A percentile compares a stretch with the other conserved stretches of the same genome.
Evolutionary conservation across 176 grass and related monocot genomes (phyloP).

Genomic region (Panicum miliaceum): DNA sequence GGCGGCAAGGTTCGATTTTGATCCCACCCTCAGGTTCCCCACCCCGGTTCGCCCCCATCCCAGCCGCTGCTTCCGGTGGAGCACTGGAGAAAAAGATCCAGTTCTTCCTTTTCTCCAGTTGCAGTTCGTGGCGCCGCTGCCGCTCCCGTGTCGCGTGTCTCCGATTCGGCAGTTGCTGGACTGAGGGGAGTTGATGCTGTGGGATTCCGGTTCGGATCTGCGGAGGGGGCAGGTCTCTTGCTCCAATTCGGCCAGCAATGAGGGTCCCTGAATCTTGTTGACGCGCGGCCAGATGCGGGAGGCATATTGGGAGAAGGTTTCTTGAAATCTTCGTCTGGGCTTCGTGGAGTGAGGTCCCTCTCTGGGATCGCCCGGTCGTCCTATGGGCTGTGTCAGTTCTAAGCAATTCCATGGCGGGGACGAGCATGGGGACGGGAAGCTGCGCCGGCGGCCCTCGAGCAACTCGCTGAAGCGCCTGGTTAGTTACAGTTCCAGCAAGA

Average conservation of each 20-base stretch:
- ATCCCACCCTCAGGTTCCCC: slow-evolving; percentile 39
- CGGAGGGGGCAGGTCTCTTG: neutral
- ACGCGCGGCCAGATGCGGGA: slow-evolving; percentile 48
- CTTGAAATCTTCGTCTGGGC: slow-evolving; percentile 19
- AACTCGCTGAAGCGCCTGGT: slow-evolving; percentile 83
- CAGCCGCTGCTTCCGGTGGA: neutral
- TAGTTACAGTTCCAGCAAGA: slow-evolving; percentile 78
- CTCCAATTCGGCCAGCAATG: slow-evolving; percentile 43
- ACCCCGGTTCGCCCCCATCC: slow-evolving; percentile 8
- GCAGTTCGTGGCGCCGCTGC: slow-evolving; percentile 29
- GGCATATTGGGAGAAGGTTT: slow-evolving; percentile 43
- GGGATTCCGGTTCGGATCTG: slow-evolving; percentile 43
- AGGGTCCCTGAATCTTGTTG: slow-evolving; percentile 34
- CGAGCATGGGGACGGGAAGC: slow-evolving; percentile 53
- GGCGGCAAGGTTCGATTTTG: slow-evolving; percentile 62
- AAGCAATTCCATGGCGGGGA: slow-evolving; percentile 75
- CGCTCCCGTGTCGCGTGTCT: neutral
- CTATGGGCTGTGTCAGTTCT: slow-evolving; percentile 91
- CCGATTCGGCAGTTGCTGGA: slow-evolving; percentile 33
- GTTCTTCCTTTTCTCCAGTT: slow-evolving; percentile 30
- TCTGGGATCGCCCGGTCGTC: slow-evolving; percentile 46
- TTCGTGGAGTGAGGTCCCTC: slow-evolving; percentile 35
- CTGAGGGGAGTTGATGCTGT: neutral
- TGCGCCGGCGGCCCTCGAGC: slow-evolving; percentile 57
- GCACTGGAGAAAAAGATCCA: slow-evolving; percentile 32